These are phyloP conservation scores for Leccinum variicolor DNA, from an alignment of 768 basidiomycete species.

Conservation along the genomic window DNA sequence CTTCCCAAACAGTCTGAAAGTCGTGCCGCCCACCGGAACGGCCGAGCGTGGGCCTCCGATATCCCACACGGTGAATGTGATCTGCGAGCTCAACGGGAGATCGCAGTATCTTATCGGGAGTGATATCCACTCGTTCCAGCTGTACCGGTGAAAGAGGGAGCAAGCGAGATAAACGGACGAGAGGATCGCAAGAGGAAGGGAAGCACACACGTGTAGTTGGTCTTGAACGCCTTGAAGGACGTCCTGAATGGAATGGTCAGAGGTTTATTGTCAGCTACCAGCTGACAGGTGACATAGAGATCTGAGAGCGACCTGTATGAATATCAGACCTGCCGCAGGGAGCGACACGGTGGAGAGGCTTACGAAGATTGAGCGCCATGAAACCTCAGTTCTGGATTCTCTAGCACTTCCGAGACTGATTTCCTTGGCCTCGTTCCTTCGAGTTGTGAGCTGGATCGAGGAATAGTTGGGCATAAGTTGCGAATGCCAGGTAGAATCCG, in stretches of 20 bases:
- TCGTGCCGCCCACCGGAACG: slow-evolving; percentile 86
- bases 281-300: slow-evolving; percentile 89
- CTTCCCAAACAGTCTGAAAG: slow-evolving; percentile 87
- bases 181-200: background rate
- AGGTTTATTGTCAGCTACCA: slow-evolving; percentile 90
- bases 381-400: slow-evolving; percentile 78
- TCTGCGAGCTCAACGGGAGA: slow-evolving; percentile 82
- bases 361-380: slow-evolving; percentile 82
- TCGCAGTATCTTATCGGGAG: slow-evolving; percentile 93
- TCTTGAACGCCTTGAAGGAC: slow-evolving; percentile 89
- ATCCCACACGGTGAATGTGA: slow-evolving; percentile 96
- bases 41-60: slow-evolving; percentile 80
- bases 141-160: slow-evolving; percentile 25
- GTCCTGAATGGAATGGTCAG: slow-evolving; percentile 90
- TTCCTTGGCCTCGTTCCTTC: slow-evolving; percentile 75
- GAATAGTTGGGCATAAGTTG: background rate
- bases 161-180: background rate
- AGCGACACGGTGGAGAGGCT: slow-evolving; percentile 7
- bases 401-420: slow-evolving; percentile 75
- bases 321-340: slow-evolving; percentile 17
- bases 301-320: slow-evolving; percentile 76
- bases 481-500: background rate
- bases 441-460: slow-evolving; percentile 65
- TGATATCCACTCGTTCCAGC: slow-evolving; percentile 96
- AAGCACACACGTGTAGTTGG: slow-evolving; percentile 61